phyloP scores from a whole-genome alignment of 441 rosid species.

The Pelargonium australe region DNA sequence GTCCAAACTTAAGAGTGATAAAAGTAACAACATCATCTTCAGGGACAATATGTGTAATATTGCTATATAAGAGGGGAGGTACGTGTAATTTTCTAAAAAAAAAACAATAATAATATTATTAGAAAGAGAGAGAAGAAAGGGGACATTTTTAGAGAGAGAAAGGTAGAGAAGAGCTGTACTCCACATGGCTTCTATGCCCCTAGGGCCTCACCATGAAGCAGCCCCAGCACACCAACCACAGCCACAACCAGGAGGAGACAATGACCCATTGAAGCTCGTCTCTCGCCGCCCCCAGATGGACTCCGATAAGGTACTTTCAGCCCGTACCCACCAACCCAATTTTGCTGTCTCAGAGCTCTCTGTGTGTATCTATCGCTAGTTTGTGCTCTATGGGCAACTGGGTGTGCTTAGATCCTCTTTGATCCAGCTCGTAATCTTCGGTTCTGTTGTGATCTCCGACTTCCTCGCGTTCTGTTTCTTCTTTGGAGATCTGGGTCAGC shows the following conservation, averaged over 20 bases:
- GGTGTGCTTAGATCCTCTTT: conserved; percentile 28
- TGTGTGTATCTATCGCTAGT: background rate
- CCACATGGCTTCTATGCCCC: conserved; percentile 49
- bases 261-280: conserved; percentile 26
- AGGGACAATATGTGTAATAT: too few relatives aligned
- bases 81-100: too few relatives aligned
- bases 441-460: conserved; percentile 9
- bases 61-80: too few relatives aligned
- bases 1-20: too few relatives aligned
- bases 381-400: conserved; percentile 4
- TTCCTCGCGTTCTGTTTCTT: background rate
- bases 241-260: conserved; percentile 17
- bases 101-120: background rate
- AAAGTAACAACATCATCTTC: too few relatives aligned
- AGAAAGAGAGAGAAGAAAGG: conserved; percentile 16
- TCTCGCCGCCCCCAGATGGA: conserved; percentile 35
- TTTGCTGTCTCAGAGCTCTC: background rate
- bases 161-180: conserved; percentile 27
- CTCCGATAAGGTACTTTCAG: conserved; percentile 38
- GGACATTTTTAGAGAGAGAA: conserved; percentile 12
- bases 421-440: conserved; percentile 26
- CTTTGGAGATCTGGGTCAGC: conserved; percentile 5
- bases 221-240: conserved; percentile 26
- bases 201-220: conserved; percentile 33
- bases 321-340: background rate